Conservation (phyloP, 306 rosid genomes). For the Dalbergia cochinchinensis region DNA sequence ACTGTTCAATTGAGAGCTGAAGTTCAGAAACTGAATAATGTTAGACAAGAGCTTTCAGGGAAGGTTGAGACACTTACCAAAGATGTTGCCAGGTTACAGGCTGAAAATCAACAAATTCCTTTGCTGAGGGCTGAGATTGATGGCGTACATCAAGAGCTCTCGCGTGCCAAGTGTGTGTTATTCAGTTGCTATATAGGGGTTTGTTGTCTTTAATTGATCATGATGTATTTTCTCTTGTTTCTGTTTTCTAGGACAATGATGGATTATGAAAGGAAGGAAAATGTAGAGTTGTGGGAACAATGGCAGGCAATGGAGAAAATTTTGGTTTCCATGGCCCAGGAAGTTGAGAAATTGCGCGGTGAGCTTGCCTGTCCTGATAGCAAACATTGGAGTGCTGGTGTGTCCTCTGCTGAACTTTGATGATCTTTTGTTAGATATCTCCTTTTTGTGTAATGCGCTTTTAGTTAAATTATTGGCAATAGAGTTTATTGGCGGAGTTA, state of each 20-base stretch:
- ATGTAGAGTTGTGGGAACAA: conserved; percentile 81
- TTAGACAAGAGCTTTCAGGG: conserved; percentile 68
- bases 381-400: no score
- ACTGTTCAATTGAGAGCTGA: conserved; percentile 68
- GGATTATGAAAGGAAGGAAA: conserved; percentile 85
- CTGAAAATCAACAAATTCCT: conserved; percentile 78
- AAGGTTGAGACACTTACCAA: conserved; percentile 71
- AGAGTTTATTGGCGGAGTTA: no score
- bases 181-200: conserved; percentile 4
- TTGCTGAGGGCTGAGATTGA: conserved; percentile 69
- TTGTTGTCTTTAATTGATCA: conserved; percentile 18
- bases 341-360: conserved; percentile 87
- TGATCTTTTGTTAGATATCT: no score
- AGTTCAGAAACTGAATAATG: conserved; percentile 66
- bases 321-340: conserved; percentile 88
- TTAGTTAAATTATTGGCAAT: no score
- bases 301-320: conserved; percentile 86
- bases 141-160: conserved; percentile 77
- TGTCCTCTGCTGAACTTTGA: no score
- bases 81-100: conserved; percentile 67
- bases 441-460: no score
- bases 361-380: conserved; percentile 68
- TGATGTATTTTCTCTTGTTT: neutral
- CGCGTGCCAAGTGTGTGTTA: conserved; percentile 72
- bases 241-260: conserved; percentile 58